phyloP scores from a whole-genome alignment of 768 basidiomycete species.

The Mycena rosella region DNA sequence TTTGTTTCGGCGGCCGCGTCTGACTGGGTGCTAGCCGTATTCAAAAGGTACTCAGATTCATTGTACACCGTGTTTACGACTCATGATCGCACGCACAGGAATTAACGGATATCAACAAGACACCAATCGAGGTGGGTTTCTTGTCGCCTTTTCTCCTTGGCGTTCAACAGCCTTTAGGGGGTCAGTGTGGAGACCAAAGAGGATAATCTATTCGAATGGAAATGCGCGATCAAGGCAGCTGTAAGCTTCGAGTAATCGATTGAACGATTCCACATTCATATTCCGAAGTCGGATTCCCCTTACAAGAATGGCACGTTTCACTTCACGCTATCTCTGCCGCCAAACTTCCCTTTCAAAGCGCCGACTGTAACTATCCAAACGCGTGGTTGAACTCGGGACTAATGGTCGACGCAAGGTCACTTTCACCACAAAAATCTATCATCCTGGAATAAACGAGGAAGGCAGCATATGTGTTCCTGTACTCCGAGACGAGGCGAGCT shows the following conservation, averaged over 20 bases:
- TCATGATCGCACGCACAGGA: conserved; percentile 61
- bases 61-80: background rate
- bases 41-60: conserved; percentile 67
- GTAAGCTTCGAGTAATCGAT: conserved; percentile 56
- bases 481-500: conserved; percentile 85
- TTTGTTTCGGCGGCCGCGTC: conserved; percentile 15
- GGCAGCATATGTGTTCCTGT: conserved; percentile 88
- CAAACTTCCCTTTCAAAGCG: conserved; percentile 90
- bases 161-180: conserved; percentile 57
- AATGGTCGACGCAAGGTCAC: conserved; percentile 66
- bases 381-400: background rate
- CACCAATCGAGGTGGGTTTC: conserved; percentile 71
- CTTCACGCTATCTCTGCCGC: conserved; percentile 79
- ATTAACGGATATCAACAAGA: conserved; percentile 68
- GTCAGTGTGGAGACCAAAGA: conserved; percentile 73
- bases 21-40: conserved; percentile 66
- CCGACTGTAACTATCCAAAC: conserved; percentile 66
- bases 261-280: conserved; percentile 24
- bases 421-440: conserved; percentile 90
- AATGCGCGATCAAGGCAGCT: conserved; percentile 79
- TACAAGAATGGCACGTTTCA: conserved; percentile 87
- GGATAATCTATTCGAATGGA: conserved; percentile 83
- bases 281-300: conserved; percentile 75
- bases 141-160: conserved; percentile 32
- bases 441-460: conserved; percentile 92